Base-by-base conservation (phyloP, 2,329 filamentous ascomycete species). In the Ophiostoma ulmi region DNA sequence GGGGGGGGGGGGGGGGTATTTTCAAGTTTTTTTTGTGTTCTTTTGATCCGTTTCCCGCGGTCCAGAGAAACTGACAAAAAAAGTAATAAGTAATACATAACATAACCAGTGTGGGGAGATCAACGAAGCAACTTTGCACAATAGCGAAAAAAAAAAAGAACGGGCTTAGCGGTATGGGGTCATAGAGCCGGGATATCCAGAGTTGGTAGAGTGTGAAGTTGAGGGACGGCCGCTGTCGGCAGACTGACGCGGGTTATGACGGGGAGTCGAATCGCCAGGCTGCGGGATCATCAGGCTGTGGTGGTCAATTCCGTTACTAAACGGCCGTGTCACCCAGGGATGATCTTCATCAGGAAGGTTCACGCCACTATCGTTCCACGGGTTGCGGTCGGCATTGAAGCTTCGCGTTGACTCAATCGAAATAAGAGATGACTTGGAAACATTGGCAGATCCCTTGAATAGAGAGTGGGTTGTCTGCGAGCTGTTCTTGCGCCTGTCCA, bases 331-430 rank as follows among this genome's bases (percentile, higher is more conserved):
- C 69, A 84, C 81, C 87, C 88, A 90, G 55, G 86, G 85, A 79
- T 88, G 87, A 75, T 97, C 93, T 74, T 97, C 93, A 77, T 97
- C 94, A 73, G 91, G 86, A 75, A 97, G 88, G 79, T 97, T 97
- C 78, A 97, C 93, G 76, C 94, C 94, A 78, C 93, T 97, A 80
- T 98, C 94, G 79, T 97, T 97, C 94, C 94, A 98, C 73, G 94
- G 94, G 81, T 97, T 97, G 80, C 94, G 91, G 80, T 97, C 96
- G 75, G 93, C 93, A 74, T 90, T 89, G 80, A 90, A 90, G 83
- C 93, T 97, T 78, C 94, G 91, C 48, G 93, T 93, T 67, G 94
- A 97, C 81, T 98, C 94, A 80, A 97, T 94, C 73, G 93, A 97
- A 75, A 97, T 94, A 75, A 98, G 88, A 44, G 94, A 97, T 67